Base-by-base conservation (phyloP, 176 grass and related monocot species). In the Eragrostis curvula region DNA sequence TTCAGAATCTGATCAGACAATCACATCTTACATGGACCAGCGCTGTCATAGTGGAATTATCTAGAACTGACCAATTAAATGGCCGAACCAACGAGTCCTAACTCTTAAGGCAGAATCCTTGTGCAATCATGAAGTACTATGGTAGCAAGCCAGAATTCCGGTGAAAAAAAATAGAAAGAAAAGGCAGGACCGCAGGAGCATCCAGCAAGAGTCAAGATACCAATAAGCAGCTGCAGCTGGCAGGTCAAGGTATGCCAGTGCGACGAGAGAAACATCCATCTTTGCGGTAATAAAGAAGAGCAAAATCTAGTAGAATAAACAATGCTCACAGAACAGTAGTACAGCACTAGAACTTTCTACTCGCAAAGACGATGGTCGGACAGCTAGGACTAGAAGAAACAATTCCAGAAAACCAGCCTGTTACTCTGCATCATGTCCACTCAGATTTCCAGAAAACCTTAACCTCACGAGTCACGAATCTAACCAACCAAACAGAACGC, bases 371-470 rank as follows among this genome's bases (percentile, higher is more conserved):
- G 47, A 63, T 40, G 65, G 78, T 52, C 79, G 57, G 78, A 78
- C 83, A 89, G 83, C 83, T 67, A 60, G 47, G 88, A 57, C 46
- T 47, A 70, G 28, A 78, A 52, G 29, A 59, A 68, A 78, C 66
- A 43, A n/a, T n/a, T n/a, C n/a, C n/a, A 89, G 71, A 89, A 77
- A 71, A 29, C 39, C 58, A 46, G 60, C 36, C n/a, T 42, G 15
- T 48, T 46, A 48, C 72, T 77, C 82, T 68, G 13, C 69, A 20
- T 52, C 76, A 45, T 52, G 45, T 45, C 23, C 41, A 52, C 44
- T 53, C 10, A 43, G 7, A 56, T 70, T 60, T 21, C 16, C 13
- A 60, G 2, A 67, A 75, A 86, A 86, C 47, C 59, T 47, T n/a
- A 20, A 29, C 0, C 7, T 39, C 20, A 20, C 43, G 36, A 77